Conservation (phyloP, 2,329 filamentous ascomycete species). For the Ophiostoma piceae region DNA sequence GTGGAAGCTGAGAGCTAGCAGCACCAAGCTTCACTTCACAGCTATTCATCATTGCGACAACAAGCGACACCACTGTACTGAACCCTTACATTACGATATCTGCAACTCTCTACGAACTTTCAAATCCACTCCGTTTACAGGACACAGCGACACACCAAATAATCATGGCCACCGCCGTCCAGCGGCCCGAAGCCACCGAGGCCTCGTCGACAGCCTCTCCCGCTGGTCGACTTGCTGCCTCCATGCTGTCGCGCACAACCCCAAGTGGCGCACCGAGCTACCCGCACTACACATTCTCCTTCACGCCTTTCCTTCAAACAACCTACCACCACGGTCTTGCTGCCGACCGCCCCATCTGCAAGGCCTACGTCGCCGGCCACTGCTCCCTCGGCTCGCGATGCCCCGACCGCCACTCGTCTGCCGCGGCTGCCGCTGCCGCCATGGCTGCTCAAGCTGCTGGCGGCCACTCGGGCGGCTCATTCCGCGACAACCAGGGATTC, state of each 20-base stretch:
- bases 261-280: conserved; percentile 36
- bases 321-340: conserved; percentile 82
- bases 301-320: conserved; percentile 76
- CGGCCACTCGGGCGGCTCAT: conserved; percentile 30
- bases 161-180: background rate
- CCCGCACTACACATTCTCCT: conserved; percentile 65
- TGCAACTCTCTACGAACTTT: background rate
- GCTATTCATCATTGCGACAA: background rate
- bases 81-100: background rate
- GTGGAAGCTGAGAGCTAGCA: background rate
- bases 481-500: conserved; percentile 45
- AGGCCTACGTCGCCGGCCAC: conserved; percentile 72
- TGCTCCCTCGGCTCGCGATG: conserved; percentile 82
- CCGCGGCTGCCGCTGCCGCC: conserved; percentile 27
- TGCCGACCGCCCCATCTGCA: conserved; percentile 73
- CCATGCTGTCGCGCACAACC: conserved; percentile 15
- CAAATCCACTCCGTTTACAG: background rate
- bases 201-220: background rate
- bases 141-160: background rate
- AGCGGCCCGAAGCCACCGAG: background rate
- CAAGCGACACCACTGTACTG: background rate
- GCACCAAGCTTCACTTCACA: conserved; percentile 1
- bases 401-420: conserved; percentile 68
- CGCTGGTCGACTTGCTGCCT: background rate
- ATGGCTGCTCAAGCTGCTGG: conserved; percentile 30